These are phyloP conservation scores for Dujonia santamariae DNA, from an alignment of 1,139 yeast species.

Conservation along the genomic window DNA sequence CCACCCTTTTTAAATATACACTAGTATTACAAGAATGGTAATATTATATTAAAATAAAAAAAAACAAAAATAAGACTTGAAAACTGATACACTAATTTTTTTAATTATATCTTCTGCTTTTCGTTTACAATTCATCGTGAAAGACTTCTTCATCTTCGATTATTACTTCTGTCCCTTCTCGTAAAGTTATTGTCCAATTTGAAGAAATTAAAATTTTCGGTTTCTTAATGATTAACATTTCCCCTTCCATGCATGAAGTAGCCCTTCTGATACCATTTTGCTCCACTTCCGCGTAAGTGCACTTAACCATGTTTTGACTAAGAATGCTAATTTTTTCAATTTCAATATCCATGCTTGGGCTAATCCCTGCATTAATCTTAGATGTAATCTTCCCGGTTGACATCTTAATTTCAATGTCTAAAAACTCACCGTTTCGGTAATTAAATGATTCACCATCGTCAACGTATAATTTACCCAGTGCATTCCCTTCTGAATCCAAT, in stretches of 20 bases:
- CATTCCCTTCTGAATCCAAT: slow-evolving; percentile 45
- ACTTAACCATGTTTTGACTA: slow-evolving; percentile 23
- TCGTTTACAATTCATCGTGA: no score
- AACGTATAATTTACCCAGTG: slow-evolving; percentile 57
- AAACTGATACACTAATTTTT: no score
- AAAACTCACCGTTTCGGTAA: slow-evolving; percentile 48
- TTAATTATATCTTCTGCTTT: no score
- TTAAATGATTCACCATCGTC: slow-evolving; percentile 83
- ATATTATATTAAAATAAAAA: no score
- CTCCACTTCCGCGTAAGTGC: slow-evolving; percentile 11
- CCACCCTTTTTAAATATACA: no score
- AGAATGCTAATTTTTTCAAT: slow-evolving; percentile 64
- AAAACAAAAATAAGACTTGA: no score
- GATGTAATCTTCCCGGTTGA: slow-evolving; percentile 8
- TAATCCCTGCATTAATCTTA: slow-evolving; percentile 9
- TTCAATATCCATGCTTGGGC: slow-evolving; percentile 16
- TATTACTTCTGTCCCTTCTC: no score
- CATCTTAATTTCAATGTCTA: slow-evolving; percentile 37
- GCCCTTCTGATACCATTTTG: slow-evolving; percentile 36
- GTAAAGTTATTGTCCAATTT: slow-evolving; percentile 56
- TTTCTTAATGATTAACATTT: slow-evolving; percentile 42
- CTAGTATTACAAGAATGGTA: no score
- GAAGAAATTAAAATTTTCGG: slow-evolving; percentile 44
- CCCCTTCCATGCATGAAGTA: slow-evolving; percentile 21
- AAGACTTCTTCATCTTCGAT: no score